Evolutionary conservation across 768 basidiomycete genomes (phyloP), one percentile per base, ranked within the genome.

Genomic region (Trametes elegans): DNA sequence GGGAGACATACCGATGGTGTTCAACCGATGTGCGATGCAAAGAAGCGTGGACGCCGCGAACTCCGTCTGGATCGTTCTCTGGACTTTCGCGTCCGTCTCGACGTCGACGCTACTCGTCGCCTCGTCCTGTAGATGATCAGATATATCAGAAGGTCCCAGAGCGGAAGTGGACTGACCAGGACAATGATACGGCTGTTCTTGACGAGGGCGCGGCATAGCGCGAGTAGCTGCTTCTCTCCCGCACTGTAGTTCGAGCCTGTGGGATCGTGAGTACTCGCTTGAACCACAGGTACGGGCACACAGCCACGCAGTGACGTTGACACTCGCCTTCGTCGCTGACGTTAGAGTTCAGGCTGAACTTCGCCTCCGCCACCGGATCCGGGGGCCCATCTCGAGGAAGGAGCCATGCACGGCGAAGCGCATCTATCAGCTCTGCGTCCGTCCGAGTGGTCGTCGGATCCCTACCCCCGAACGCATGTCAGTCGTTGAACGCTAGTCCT

Each of bases 91-190:
- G 63, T 95, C 93, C 39, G 93, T 93, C 24, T 83, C 85, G 62
- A 93, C 87, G 65, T 92, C 89, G 49, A 92, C 90, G 62, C 85
- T 90, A 57, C 87, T 90, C 6, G 90, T 92, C 6, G 90, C 90
- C 70, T 86, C 85, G 60, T 86, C 84, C 82, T 83, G 49, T 24
- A 43, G 29, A 21, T 46, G 21, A 46, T 29, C 29, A 32, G n/a
- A n/a, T 8, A 7, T 31, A 7, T 28, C n/a, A 7, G 9, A 28
- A 18, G 6, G 16, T 8, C 18, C n/a, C 3, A 35, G 13, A n/a
- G n/a, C 29, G 35, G 7, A 29, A 10, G 21, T 8, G 3, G 34
- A 42, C 77, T 45, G 26, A 82, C 90, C 46, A 92, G 72, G 7
- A 93, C 80, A 43, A 93, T 85, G 61, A 93, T 80, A 8, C 83